Percentiles rank a stretch among this genome's conserved stretches.
Conservation (phyloP, 169 alveolate species). For the Besnoitia besnoiti region DNA sequence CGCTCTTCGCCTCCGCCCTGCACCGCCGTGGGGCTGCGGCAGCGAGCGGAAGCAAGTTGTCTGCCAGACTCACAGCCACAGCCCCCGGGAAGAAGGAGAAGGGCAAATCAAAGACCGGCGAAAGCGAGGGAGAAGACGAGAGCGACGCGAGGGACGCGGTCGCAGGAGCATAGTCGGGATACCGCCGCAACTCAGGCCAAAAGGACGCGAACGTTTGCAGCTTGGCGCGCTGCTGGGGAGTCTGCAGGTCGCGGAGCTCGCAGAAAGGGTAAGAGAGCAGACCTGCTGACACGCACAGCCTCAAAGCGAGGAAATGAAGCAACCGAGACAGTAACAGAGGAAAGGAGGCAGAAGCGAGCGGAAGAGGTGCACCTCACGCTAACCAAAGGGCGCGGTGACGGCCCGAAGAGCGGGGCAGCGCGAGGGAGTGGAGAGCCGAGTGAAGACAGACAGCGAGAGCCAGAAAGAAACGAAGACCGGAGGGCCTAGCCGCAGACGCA, state of each 20-base stretch:
- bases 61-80: background rate
- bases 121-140: background rate
- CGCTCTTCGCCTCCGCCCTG: background rate
- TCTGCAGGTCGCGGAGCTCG: conserved; percentile 48
- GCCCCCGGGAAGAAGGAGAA: background rate
- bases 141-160: background rate
- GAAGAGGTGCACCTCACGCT: background rate
- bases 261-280: conserved; percentile 30
- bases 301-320: background rate
- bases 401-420: no score
- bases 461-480: background rate
- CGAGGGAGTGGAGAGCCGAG: background rate
- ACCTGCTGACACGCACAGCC: conserved; percentile 25
- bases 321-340: background rate
- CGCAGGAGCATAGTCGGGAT: background rate
- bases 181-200: conserved; percentile 51
- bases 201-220: conserved; percentile 12
- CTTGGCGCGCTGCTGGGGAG: background rate
- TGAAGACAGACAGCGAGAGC: background rate
- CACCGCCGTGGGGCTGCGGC: background rate
- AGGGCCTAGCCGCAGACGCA: background rate
- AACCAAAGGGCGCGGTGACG: no score
- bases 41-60: conserved; percentile 11
- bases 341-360: background rate
- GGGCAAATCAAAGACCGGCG: conserved; percentile 17